These are phyloP conservation scores for Helichrysum umbraculigerum DNA, from an alignment of 129 eudicot species.

Conservation along the genomic window DNA sequence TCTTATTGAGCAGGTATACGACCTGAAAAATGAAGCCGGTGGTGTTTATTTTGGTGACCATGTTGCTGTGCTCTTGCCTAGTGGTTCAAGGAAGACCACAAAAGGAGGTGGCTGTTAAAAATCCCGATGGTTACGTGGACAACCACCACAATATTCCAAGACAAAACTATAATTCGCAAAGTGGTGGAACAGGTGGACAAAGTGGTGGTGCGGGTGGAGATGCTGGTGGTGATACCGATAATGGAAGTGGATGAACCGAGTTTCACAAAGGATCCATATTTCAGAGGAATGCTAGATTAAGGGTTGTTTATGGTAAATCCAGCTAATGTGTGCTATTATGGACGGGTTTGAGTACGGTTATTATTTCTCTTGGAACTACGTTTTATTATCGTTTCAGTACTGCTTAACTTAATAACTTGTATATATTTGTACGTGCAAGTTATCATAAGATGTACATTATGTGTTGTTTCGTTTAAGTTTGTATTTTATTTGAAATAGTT, in stretches of 20 bases:
- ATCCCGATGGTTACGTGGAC: slow-evolving; percentile 41
- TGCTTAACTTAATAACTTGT: not conserved
- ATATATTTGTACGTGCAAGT: not conserved
- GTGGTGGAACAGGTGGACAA: slow-evolving; percentile 23
- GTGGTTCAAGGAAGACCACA: slow-evolving; percentile 42
- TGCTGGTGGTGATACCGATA: slow-evolving; percentile 6
- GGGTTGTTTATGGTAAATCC: not conserved
- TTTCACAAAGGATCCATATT: not conserved
- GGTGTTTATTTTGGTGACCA: slow-evolving; percentile 34
- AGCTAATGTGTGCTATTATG: not conserved
- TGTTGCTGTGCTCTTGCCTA: slow-evolving; percentile 34
- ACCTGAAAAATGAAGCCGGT: slow-evolving; percentile 33
- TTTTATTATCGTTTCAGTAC: slow-evolving; percentile 3
- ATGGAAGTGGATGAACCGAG: slow-evolving; percentile 35
- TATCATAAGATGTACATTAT: not conserved
- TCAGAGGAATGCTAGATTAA: not conserved
- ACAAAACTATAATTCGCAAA: slow-evolving; percentile 43
- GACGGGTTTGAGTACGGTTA: not conserved
- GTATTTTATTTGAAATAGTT: not conserved
- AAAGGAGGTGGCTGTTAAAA: not conserved
- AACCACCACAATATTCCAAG: slow-evolving; percentile 62
- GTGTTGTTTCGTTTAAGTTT: not conserved
- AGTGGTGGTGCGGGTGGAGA: slow-evolving; percentile 25
- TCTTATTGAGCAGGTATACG: not conserved
- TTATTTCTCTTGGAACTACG: slow-evolving; percentile 16